A percentile compares a stretch with the other conserved stretches of the same genome.
phyloP scores from a whole-genome alignment of 1,139 yeast genomes.

The Blastobotrys malaysiensis region DNA sequence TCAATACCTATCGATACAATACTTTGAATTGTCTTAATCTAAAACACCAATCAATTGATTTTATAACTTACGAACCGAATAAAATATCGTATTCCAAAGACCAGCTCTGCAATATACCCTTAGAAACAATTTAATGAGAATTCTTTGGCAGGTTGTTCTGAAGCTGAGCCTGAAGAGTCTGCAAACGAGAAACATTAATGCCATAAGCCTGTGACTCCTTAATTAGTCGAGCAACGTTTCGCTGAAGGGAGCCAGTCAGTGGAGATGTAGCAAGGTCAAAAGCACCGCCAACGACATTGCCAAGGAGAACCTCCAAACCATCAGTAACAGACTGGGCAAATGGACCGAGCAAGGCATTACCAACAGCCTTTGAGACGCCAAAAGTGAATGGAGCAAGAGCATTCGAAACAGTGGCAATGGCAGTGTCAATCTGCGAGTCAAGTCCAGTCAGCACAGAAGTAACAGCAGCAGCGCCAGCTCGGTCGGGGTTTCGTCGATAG shows the following conservation, averaged over 20 bases:
- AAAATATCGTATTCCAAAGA: neutral
- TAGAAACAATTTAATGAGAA: neutral
- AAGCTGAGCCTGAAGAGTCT: neutral
- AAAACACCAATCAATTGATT: too few species aligned
- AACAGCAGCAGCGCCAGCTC: slow-evolving; percentile 24
- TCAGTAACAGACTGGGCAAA: slow-evolving; percentile 31
- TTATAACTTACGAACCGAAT: too few species aligned
- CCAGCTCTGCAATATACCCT: too few species aligned
- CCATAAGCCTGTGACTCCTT: slow-evolving; percentile 15
- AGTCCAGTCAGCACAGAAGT: slow-evolving; percentile 28
- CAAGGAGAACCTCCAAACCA: slow-evolving; percentile 29
- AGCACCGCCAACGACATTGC: slow-evolving; percentile 24
- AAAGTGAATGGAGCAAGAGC: slow-evolving; percentile 16
- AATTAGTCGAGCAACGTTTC: slow-evolving; percentile 14
- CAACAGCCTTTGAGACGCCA: slow-evolving; percentile 26
- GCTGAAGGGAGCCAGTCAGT: slow-evolving; percentile 9
- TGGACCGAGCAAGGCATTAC: slow-evolving; percentile 27
- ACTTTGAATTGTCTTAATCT: too few species aligned
- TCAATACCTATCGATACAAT: too few species aligned
- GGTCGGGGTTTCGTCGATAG: slow-evolving; percentile 18
- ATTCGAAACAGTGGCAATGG: slow-evolving; percentile 21
- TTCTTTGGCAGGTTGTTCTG: neutral
- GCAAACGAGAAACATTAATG: slow-evolving; percentile 10
- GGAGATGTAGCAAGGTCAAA: slow-evolving; percentile 14
- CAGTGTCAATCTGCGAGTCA: slow-evolving; percentile 32